Percentiles rank a stretch among this genome's conserved stretches.
Conservation (phyloP, 75 land plant genomes). For the Larix kaempferi region DNA sequence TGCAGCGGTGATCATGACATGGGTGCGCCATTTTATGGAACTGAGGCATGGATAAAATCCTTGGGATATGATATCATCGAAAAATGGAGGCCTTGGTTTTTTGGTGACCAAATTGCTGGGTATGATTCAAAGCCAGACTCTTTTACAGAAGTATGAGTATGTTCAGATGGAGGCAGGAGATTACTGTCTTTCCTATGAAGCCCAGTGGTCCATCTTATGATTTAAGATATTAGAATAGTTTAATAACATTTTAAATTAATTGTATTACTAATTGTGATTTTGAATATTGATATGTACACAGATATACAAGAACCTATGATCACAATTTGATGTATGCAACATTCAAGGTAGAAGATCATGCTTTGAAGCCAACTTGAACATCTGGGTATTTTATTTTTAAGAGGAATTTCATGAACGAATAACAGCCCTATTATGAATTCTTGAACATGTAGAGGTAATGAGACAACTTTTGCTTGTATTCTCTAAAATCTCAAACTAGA, state of each 20-base stretch:
- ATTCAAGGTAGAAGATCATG: not conserved
- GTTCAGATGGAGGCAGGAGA: no score
- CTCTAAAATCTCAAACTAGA: not conserved
- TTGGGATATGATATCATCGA: conserved; percentile 50
- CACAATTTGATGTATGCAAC: not conserved
- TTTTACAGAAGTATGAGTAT: no score
- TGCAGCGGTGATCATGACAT: conserved; percentile 80
- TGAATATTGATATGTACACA: not conserved
- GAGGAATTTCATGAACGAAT: not conserved
- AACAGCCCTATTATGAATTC: not conserved
- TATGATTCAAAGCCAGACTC: conserved; percentile 9
- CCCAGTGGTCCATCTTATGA: no score
- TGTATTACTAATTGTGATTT: no score
- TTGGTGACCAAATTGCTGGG: conserved; percentile 65
- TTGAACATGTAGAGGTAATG: not conserved
- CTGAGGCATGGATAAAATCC: conserved; percentile 65
- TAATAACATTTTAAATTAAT: no score
- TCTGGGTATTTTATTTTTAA: not conserved
- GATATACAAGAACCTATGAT: conserved; percentile 2
- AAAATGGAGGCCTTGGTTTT: conserved; percentile 62
- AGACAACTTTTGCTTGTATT: not conserved
- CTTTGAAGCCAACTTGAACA: not conserved
- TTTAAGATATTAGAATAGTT: no score
- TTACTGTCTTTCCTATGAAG: no score
- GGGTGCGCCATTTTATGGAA: conserved; percentile 45